Evolutionary conservation across 768 basidiomycete genomes (phyloP).

Genomic region (Russula ochroleuca): DNA sequence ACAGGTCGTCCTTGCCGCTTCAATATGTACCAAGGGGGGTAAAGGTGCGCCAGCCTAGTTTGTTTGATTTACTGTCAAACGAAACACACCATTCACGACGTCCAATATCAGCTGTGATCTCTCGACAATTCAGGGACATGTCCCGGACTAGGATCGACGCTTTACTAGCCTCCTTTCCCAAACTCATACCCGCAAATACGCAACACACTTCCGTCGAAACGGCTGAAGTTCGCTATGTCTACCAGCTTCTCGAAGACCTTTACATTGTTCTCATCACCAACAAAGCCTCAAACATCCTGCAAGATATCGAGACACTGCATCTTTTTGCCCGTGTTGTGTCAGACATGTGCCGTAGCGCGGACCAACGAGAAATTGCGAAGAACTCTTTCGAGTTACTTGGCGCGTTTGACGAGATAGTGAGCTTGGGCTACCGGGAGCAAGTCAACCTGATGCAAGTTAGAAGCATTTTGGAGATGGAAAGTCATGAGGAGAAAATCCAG

Average conservation of each 20-base stretch:
- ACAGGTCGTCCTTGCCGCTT: constrained; percentile 89
- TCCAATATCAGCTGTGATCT: constrained; percentile 70
- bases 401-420: constrained; percentile 96
- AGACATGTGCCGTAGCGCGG: constrained; percentile 80
- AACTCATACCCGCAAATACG: constrained; percentile 89
- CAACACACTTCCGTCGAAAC: constrained; percentile 98
- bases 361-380: constrained; percentile 84
- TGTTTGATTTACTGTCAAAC: neutral
- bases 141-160: constrained; percentile 89
- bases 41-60: constrained; percentile 56
- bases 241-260: constrained; percentile 93
- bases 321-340: constrained; percentile 92
- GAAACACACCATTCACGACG: constrained; percentile 1
- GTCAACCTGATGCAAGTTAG: constrained; percentile 76
- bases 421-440: constrained; percentile 78
- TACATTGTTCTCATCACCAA: constrained; percentile 98
- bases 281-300: constrained; percentile 97
- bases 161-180: constrained; percentile 93
- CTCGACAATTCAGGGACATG: constrained; percentile 94
- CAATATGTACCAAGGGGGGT: constrained; percentile 91
- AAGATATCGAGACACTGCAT: constrained; percentile 95
- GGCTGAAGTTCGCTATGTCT: constrained; percentile 91
- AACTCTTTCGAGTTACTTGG: constrained; percentile 91
- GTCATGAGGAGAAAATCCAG: constrained; percentile 91
- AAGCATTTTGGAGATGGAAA: constrained; percentile 83